These are phyloP conservation scores for Colletotrichum magnum DNA, from an alignment of 2,329 filamentous ascomycete genomes.

Conservation along the genomic window DNA sequence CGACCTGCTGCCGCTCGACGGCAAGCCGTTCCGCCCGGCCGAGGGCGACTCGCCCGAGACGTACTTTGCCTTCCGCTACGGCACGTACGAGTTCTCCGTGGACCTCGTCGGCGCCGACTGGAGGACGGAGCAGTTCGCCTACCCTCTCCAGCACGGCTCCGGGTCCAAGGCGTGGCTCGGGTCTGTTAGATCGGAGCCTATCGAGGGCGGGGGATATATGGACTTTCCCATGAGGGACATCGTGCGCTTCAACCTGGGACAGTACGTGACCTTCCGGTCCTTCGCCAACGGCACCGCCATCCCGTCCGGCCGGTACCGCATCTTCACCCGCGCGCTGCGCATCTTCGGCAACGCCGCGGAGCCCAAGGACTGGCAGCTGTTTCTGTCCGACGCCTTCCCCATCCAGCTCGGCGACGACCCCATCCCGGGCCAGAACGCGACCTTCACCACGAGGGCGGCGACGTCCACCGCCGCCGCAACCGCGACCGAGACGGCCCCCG, in stretches of 20 bases:
- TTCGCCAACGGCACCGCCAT: slow-evolving; percentile 40
- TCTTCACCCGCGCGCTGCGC: slow-evolving; percentile 60
- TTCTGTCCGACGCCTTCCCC: slow-evolving; percentile 50
- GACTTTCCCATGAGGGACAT: slow-evolving; percentile 34
- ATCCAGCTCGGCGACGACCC: slow-evolving; percentile 40
- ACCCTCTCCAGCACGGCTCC: slow-evolving; percentile 33
- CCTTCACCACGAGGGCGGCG: slow-evolving; percentile 4
- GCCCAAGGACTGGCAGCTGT: slow-evolving; percentile 61
- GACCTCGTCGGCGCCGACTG: slow-evolving; percentile 42
- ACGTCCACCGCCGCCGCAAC: slow-evolving; percentile 15
- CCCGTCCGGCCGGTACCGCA: slow-evolving; percentile 37
- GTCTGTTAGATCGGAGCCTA: slow-evolving; percentile 25
- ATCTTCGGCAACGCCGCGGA: slow-evolving; percentile 64
- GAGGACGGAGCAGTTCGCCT: slow-evolving; percentile 36
- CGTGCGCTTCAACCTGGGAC: slow-evolving; percentile 35
- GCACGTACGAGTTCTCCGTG: slow-evolving; percentile 42
- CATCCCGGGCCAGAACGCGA: slow-evolving; percentile 16
- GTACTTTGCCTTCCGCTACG: slow-evolving; percentile 43
- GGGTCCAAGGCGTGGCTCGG: slow-evolving; percentile 38
- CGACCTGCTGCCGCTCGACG: slow-evolving; percentile 40
- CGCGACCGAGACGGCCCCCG: slow-evolving; percentile 5
- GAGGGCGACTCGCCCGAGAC: slow-evolving; percentile 40
- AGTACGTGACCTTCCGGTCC: slow-evolving; percentile 38
- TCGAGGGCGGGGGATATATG: slow-evolving; percentile 4
- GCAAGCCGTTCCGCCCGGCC: slow-evolving; percentile 34